These are phyloP conservation scores for Asclepias syriaca DNA, from an alignment of 257 asterid species.

Conservation along the genomic window DNA sequence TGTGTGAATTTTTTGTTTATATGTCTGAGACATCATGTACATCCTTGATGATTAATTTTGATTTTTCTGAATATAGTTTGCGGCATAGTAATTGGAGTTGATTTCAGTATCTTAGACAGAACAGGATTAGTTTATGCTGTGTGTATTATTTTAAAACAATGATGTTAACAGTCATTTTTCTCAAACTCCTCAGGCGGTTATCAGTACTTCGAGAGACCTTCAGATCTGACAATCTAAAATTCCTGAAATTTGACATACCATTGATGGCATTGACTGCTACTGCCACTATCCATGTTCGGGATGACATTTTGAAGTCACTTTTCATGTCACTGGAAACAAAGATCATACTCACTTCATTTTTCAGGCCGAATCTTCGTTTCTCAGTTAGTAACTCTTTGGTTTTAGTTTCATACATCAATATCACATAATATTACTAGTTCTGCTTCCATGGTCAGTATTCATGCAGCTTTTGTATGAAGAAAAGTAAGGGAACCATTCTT, in stretches of 20 bases:
- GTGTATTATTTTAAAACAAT: not conserved
- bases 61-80: not conserved
- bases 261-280: conserved; percentile 81
- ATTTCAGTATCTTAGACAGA: not conserved
- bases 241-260: conserved; percentile 65
- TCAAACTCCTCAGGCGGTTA: conserved; percentile 43
- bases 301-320: conserved; percentile 71
- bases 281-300: conserved; percentile 62
- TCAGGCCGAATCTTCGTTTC: conserved; percentile 71
- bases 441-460: not conserved
- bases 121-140: not conserved
- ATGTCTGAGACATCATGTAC: not conserved
- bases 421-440: conserved; percentile 13
- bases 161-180: conserved; percentile 12
- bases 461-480: not conserved
- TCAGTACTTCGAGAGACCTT: conserved; percentile 62
- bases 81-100: not conserved
- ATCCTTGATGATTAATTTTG: not conserved
- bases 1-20: not conserved
- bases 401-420: not conserved
- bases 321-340: conserved; percentile 48
- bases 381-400: conserved; percentile 32
- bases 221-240: conserved; percentile 43
- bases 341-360: conserved; percentile 60
- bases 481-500: not conserved